phyloP scores from a whole-genome alignment of 2,329 filamentous ascomycete genomes.

The Sodiomyces alkalinus region DNA sequence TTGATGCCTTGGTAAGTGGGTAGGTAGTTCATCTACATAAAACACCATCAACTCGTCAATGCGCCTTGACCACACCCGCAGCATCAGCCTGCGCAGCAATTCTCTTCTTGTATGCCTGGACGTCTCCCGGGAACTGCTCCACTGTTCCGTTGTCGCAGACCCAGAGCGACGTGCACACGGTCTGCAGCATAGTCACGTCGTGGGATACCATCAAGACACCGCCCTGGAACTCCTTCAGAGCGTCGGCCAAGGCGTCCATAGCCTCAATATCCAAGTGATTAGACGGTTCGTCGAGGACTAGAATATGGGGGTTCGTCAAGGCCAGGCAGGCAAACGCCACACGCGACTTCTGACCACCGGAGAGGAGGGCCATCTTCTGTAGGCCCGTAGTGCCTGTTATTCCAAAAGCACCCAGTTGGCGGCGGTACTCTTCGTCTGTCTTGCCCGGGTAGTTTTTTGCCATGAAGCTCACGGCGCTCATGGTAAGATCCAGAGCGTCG shows the following conservation, averaged over 20 bases:
- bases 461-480: constrained; percentile 92
- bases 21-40: neutral
- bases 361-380: constrained; percentile 88
- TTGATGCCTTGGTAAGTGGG: no score
- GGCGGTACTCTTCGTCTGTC: constrained; percentile 91
- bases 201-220: constrained; percentile 98
- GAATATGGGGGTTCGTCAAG: constrained; percentile 85
- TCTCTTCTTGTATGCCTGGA: constrained; percentile 95
- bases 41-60: constrained; percentile 21
- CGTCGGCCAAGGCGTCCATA: constrained; percentile 86
- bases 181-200: constrained; percentile 97
- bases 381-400: constrained; percentile 90
- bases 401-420: constrained; percentile 80
- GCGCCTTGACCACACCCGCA: constrained; percentile 65
- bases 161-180: constrained; percentile 88
- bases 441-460: constrained; percentile 78
- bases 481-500: constrained; percentile 80
- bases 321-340: constrained; percentile 96
- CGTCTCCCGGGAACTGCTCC: constrained; percentile 89
- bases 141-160: constrained; percentile 90
- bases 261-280: constrained; percentile 99
- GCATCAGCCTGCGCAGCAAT: constrained; percentile 81
- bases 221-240: constrained; percentile 75
- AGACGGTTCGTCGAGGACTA: constrained; percentile 95
- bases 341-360: constrained; percentile 95